Evolutionary conservation across 306 rosid species (phyloP).

Genomic region (Dicorynia guianensis): DNA sequence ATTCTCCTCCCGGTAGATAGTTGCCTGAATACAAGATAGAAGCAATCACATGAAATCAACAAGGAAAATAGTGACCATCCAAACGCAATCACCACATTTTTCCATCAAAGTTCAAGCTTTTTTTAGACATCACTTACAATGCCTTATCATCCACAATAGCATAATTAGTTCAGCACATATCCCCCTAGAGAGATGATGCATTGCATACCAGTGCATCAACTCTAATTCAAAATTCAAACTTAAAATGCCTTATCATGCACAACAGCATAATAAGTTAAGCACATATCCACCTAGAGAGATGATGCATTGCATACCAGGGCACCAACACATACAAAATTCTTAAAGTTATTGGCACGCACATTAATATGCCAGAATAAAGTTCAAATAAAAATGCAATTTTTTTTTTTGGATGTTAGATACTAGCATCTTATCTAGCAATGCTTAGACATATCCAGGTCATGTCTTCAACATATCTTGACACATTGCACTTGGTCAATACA

Average conservation of each 20-base stretch:
- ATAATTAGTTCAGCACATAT: slow-evolving; percentile 14
- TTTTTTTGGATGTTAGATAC: no score
- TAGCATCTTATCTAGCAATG: neutral
- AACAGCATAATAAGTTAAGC: slow-evolving; percentile 5
- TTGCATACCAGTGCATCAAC: neutral
- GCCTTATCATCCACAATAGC: neutral
- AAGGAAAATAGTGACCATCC: slow-evolving; percentile 16
- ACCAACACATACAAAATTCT: slow-evolving; percentile 3
- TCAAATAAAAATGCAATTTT: no score
- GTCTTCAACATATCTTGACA: no score
- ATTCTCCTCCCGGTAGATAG: slow-evolving; percentile 78
- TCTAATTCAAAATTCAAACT: slow-evolving; percentile 20
- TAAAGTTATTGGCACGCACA: neutral
- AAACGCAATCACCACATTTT: slow-evolving; percentile 5
- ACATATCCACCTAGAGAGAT: slow-evolving; percentile 12
- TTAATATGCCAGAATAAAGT: neutral
- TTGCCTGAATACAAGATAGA: slow-evolving; percentile 64
- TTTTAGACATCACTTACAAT: neutral
- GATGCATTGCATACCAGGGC: neutral
- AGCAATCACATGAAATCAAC: slow-evolving; percentile 30
- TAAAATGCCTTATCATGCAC: neutral
- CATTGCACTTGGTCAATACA: no score
- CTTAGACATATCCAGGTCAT: no score
- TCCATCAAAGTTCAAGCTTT: slow-evolving; percentile 6
- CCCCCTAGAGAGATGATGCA: neutral